Conservation (phyloP, 495 filamentous ascomycete species). For the Annulohypoxylon maeteangense region DNA sequence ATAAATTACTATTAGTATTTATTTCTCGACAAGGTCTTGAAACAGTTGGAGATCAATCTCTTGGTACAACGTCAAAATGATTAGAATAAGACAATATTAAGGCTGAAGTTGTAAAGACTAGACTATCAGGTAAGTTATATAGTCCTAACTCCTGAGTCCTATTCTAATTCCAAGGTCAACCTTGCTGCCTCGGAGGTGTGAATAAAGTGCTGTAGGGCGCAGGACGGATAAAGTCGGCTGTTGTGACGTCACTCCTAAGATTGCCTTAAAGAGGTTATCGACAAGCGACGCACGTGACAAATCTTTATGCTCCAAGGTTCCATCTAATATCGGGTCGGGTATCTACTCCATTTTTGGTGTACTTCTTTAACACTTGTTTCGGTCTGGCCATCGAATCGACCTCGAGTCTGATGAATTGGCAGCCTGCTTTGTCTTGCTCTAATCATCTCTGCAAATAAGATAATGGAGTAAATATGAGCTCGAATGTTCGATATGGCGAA, state of each 20-base stretch:
- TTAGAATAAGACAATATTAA: not conserved
- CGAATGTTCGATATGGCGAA: not conserved
- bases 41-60: not conserved
- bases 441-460: not conserved
- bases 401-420: not conserved
- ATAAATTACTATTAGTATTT: conserved; percentile 44
- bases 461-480: not conserved
- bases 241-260: conserved; percentile 31
- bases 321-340: not conserved
- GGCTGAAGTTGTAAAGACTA: not conserved
- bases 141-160: too few species aligned
- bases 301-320: not conserved
- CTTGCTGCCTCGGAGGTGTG: not conserved
- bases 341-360: not conserved
- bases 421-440: not conserved
- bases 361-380: not conserved
- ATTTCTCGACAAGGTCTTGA: not conserved
- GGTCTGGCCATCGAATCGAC: not conserved
- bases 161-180: not conserved
- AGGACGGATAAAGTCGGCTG: conserved; percentile 13
- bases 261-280: conserved; percentile 15
- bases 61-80: not conserved
- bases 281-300: conserved; percentile 35
- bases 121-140: not conserved
- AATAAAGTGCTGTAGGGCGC: not conserved